Evolutionary conservation across 768 basidiomycete species (phyloP), one percentile per base, ranked within the genome.

Genomic region (Tubosaeta sp.): DNA sequence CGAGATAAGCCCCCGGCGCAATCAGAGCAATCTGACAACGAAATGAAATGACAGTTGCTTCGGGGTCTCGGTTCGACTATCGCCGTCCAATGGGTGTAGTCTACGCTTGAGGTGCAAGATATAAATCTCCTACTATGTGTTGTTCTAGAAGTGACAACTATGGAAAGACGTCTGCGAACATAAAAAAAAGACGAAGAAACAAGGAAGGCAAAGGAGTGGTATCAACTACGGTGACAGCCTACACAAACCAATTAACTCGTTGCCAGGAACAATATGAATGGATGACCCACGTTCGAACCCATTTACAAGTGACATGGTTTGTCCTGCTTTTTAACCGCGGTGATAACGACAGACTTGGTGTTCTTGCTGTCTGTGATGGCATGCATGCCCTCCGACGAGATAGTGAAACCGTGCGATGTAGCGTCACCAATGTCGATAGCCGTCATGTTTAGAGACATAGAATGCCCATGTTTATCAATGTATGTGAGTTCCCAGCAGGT

Each of bases 401-500:
- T 35, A 16, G 69, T 74, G 60, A 76, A 80, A 5, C 69, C 71
- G 0, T 61, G 56, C 26, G 6, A 2, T 10, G 14, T 11, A 9
- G n/a, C 22, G 14, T 56, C 55, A 5, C 79, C 71, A 43, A 74
- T 69, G 58, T 86, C 82, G 22, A 87, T 69, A 1, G 77, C 84
- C 1, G 78, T 64, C 11, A 85, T 62, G 37, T 72, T 75, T 64
- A 84, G 71, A 48, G 61, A 75, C 51, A 54, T 73, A 19, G 59
- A 60, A 1, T 50, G 57, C 4, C 71, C 71, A 6, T 54, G 43
- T 5, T 48, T 26, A 47, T 53, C 11, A 34, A 72, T 71, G 65
- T 75, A 84, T 6, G 77, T 75, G 56, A 86, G 62, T 52, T 72
- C 50, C 82, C 82, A 86, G 66, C 85, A 86, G 25, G 76, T 74